A percentile compares a stretch with the other conserved stretches of the same genome.
phyloP scores from a whole-genome alignment of 2,329 filamentous ascomycete genomes.

The Tothia fuscella region DNA sequence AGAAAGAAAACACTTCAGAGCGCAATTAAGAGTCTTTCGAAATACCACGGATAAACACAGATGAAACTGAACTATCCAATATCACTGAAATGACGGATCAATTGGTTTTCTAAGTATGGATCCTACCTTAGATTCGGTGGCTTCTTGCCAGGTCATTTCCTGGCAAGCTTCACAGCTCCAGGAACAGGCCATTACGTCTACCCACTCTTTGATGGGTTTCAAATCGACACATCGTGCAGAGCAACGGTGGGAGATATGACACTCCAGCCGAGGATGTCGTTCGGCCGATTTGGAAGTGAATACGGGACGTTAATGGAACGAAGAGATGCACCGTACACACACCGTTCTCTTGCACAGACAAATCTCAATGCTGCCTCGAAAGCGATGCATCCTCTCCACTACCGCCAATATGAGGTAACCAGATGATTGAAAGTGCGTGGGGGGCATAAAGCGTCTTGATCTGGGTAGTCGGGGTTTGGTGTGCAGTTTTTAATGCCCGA shows the following conservation, averaged over 20 bases:
- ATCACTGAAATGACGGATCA: too few species aligned
- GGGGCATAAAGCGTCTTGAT: conserved; percentile 39
- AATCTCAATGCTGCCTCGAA: conserved; percentile 29
- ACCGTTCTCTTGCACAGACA: conserved; percentile 35
- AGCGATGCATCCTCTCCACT: conserved; percentile 33
- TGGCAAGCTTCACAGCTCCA: conserved; percentile 19
- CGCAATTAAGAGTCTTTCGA: too few species aligned
- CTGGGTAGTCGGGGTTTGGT: conserved; percentile 39
- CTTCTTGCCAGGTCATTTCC: conserved; percentile 30
- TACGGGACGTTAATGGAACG: conserved; percentile 32
- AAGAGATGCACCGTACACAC: conserved; percentile 34
- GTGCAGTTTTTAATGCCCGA: conserved; percentile 20
- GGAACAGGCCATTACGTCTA: conserved; percentile 22
- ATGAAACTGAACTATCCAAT: too few species aligned
- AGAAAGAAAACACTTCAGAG: too few species aligned
- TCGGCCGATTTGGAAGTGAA: conserved; percentile 39
- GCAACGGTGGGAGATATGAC: conserved; percentile 32
- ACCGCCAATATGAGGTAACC: conserved; percentile 36
- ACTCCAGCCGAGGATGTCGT: conserved; percentile 28
- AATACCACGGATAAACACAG: too few species aligned
- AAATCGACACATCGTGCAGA: conserved; percentile 21
- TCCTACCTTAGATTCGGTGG: conserved; percentile 30
- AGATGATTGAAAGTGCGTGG: conserved; percentile 28
- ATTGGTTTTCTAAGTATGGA: too few species aligned
- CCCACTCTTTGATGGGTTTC: conserved; percentile 33